Percentiles rank a stretch among this genome's conserved stretches.
These are phyloP conservation scores for Musa itinerans DNA, from an alignment of 176 grass and related monocot genomes.

Conservation along the genomic window DNA sequence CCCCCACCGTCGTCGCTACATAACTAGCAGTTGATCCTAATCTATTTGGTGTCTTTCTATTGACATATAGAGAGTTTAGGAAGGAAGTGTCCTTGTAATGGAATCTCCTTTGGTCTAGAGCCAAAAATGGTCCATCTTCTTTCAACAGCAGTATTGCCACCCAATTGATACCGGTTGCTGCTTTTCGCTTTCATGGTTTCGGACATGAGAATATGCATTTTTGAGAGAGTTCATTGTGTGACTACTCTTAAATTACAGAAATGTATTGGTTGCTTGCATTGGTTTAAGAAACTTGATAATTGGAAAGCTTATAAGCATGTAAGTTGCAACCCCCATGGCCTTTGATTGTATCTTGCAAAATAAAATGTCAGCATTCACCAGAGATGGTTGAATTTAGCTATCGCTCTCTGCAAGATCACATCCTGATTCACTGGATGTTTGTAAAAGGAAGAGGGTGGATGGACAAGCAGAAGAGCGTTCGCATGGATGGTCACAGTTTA, in stretches of 20 bases:
- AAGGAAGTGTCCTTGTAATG: not conserved
- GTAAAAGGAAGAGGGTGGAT: too few species aligned
- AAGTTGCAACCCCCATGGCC: too few species aligned
- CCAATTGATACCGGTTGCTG: too few species aligned
- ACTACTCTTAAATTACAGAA: conserved; percentile 8
- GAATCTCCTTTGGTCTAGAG: not conserved
- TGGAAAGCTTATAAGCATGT: too few species aligned
- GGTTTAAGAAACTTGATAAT: too few species aligned
- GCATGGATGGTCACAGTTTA: not conserved
- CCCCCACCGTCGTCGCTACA: conserved; percentile 35
- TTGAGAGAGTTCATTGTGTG: not conserved
- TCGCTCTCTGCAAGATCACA: too few species aligned
- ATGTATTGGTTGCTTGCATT: too few species aligned
- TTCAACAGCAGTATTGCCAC: too few species aligned
- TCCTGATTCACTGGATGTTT: conserved; percentile 37
- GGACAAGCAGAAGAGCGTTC: too few species aligned
- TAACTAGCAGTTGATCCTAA: conserved; percentile 30
- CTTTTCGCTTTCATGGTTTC: too few species aligned
- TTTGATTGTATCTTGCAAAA: too few species aligned
- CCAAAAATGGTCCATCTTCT: not conserved
- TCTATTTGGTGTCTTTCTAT: not conserved
- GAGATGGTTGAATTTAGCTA: conserved; percentile 3
- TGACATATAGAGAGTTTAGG: not conserved
- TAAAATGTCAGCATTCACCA: conserved; percentile 62
- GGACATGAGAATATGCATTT: not conserved